Evolutionary conservation across 2,329 filamentous ascomycete species (phyloP), one percentile per base, ranked within the genome.

Genomic region (Penicillium sp.): DNA sequence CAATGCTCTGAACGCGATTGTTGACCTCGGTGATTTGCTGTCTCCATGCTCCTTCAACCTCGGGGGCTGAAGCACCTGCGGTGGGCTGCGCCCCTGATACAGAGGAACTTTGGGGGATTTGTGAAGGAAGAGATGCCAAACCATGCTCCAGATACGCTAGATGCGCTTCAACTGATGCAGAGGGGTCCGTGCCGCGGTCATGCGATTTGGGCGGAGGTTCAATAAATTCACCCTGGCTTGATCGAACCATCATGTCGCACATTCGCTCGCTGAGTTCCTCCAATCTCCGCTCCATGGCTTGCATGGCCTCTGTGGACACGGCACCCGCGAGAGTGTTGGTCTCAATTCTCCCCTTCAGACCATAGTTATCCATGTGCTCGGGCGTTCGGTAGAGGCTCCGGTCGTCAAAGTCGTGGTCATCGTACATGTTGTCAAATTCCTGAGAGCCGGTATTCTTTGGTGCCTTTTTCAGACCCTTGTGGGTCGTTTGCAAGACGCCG

Each of bases 401-500:
- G 48, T 92, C 85, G 54, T 93, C 85, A 52, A 94, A 88, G 32
- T 82, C 75, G 41, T 76, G 75, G 34, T 76, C 72, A 33, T 74
- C 74, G 54, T 85, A 82, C 46, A 86, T 76, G 66, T 82, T 88
- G 58, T 86, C 84, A 6, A 84, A 83, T 52, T 82, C 88, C 37
- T 82, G 80, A 4, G 83, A 84, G 45, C 85, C 62, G 30, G 47
- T 44, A 36, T 65, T 65, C 34, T 71, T 66, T 6, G 69, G 61
- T 49, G 76, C 77, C 55, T 77, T 83, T 41, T 73, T 71, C n/a
- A 83, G 72, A 0, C 77, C 79, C 52, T 82, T 84, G 64, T 96
- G 89, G 6, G 89, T 93, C 62, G 94, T 76, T 59, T 95, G 88
- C 37, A 98, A 69, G 26, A 98, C 85, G 30, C 86, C 90, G 10